These are phyloP conservation scores for Ambrosiella cleistominuta DNA, from an alignment of 2,329 filamentous ascomycete genomes.

Conservation along the genomic window DNA sequence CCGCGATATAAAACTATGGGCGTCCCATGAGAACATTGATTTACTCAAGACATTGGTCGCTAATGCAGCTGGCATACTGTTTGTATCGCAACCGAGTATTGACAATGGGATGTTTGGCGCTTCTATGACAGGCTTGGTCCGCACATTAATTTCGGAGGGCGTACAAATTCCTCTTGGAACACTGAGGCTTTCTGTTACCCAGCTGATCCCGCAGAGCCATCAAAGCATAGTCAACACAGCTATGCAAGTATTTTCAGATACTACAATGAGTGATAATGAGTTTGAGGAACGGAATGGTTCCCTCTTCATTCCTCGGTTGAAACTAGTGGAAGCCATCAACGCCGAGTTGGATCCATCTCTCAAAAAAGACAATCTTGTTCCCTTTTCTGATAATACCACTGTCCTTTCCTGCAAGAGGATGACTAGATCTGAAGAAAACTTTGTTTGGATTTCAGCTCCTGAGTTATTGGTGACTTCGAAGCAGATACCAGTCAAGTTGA, in stretches of 20 bases:
- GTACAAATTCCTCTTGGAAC: slow-evolving; percentile 18
- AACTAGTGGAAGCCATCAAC: slow-evolving; percentile 25
- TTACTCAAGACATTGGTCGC: slow-evolving; percentile 25
- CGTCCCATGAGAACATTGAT: slow-evolving; percentile 19
- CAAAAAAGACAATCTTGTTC: background rate
- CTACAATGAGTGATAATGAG: slow-evolving; percentile 18
- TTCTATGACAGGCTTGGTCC: slow-evolving; percentile 27
- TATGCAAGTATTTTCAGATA: background rate
- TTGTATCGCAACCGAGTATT: slow-evolving; percentile 27
- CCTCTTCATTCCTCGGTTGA: slow-evolving; percentile 29
- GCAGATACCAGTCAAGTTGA: background rate
- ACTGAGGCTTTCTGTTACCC: background rate
- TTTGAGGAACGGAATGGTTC: slow-evolving; percentile 24
- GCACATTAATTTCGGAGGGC: slow-evolving; percentile 33
- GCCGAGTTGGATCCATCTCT: slow-evolving; percentile 24
- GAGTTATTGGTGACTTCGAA: too few relatives aligned
- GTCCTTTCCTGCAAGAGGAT: background rate
- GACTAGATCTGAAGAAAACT: background rate
- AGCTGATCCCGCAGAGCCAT: background rate
- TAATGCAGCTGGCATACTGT: slow-evolving; percentile 25
- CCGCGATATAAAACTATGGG: background rate
- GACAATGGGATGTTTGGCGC: slow-evolving; percentile 21
- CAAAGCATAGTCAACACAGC: background rate
- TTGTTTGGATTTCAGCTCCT: background rate
- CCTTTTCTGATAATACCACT: background rate